Conservation (phyloP, 140 eudicot genomes). For the Erigeron philadelphicus region DNA sequence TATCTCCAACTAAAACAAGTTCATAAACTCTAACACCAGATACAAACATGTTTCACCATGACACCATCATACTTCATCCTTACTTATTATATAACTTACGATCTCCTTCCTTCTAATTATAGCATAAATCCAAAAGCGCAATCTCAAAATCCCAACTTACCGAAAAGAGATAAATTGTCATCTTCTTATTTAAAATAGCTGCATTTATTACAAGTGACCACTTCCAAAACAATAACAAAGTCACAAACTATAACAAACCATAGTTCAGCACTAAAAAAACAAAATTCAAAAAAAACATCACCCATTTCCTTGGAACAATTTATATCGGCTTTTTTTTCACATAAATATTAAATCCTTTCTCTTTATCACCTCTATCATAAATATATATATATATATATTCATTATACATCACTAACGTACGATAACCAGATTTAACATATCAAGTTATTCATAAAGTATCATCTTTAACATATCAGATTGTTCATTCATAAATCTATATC, state of each 20-base stretch:
- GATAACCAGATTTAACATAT: constrained; percentile 9
- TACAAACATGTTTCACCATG: constrained; percentile 4
- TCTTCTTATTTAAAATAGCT: constrained; percentile 7
- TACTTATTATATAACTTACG: constrained; percentile 11
- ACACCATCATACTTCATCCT: constrained; percentile 7
- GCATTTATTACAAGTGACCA: constrained; percentile 18
- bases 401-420: not conserved
- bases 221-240: not conserved
- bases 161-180: constrained; percentile 8
- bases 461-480: too few species aligned
- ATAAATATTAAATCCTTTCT: not conserved
- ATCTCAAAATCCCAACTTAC: constrained; percentile 22
- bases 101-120: constrained; percentile 1
- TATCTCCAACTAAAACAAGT: not conserved
- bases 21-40: constrained; percentile 12
- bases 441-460: not conserved
- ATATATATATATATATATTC: not conserved
- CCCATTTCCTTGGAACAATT: not conserved
- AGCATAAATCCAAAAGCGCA: constrained; percentile 11
- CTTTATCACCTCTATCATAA: not conserved
- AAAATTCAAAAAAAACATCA: not conserved
- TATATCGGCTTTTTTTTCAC: not conserved
- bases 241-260: not conserved
- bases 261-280: not conserved
- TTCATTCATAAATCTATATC: too few species aligned